Conservation (phyloP, 176 grass and related monocot genomes). For the Carex littledalei region DNA sequence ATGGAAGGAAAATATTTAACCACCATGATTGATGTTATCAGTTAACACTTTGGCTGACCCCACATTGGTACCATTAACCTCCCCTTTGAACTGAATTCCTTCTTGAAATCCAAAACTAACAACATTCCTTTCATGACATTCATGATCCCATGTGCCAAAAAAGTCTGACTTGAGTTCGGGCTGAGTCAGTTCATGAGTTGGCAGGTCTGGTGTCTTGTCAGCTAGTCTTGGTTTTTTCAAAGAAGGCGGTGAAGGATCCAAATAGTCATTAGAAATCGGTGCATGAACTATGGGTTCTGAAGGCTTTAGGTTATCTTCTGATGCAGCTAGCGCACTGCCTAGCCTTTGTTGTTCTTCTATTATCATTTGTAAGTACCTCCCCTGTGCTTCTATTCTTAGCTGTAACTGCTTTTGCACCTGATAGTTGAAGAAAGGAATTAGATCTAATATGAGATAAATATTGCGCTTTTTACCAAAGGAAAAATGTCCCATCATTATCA, state of each 20-base stretch:
- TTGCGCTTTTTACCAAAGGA: neutral
- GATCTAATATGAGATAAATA: neutral
- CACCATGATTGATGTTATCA: constrained; percentile 15
- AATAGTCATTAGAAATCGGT: constrained; percentile 48
- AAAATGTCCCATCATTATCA: neutral
- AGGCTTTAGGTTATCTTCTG: constrained; percentile 45
- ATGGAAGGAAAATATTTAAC: neutral
- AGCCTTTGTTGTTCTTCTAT: constrained; percentile 91
- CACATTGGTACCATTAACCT: constrained; percentile 31
- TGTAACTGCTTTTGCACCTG: constrained; percentile 96
- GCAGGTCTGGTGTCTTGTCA: constrained; percentile 30
- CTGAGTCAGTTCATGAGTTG: constrained; percentile 22
- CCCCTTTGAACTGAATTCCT: constrained; percentile 41
- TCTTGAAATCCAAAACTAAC: constrained; percentile 17
- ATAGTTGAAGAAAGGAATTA: constrained; percentile 13
- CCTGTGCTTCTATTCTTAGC: constrained; percentile 94
- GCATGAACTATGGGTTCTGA: constrained; percentile 27
- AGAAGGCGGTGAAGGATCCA: constrained; percentile 28
- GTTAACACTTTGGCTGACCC: constrained; percentile 10
- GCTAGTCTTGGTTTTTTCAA: constrained; percentile 53
- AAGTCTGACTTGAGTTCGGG: constrained; percentile 66
- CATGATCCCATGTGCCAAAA: constrained; percentile 56
- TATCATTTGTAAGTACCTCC: constrained; percentile 90
- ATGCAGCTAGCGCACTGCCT: constrained; percentile 35
- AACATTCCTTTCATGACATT: constrained; percentile 37